Percentiles rank a stretch among this genome's conserved stretches.
These are phyloP conservation scores for Imleria badia DNA, from an alignment of 768 basidiomycete genomes.

Conservation along the genomic window DNA sequence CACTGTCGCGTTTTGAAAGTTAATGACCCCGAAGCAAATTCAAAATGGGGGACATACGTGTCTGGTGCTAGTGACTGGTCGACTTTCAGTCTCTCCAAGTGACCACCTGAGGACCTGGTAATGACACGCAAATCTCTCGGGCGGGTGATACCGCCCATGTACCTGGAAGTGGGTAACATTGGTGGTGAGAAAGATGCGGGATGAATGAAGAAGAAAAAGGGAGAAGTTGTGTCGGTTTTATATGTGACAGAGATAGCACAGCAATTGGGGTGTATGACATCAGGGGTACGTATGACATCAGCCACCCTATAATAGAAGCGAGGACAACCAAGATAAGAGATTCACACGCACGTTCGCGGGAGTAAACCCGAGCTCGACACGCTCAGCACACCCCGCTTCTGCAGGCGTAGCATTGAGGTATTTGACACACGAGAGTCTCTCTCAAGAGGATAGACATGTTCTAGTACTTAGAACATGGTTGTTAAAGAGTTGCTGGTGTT, in stretches of 20 bases:
- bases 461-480: no score
- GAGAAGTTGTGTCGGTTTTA: background rate
- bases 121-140: conserved; percentile 37
- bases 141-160: conserved; percentile 40
- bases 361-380: background rate
- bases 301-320: conserved; percentile 1
- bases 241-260: background rate
- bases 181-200: background rate
- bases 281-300: conserved; percentile 22
- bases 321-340: background rate
- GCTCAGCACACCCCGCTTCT: background rate
- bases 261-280: background rate
- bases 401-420: background rate
- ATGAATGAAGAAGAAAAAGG: background rate
- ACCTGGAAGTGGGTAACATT: conserved; percentile 31
- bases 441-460: background rate
- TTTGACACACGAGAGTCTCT: background rate
- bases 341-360: background rate
- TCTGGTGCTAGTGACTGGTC: conserved; percentile 33
- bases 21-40: conserved; percentile 33
- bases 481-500: background rate
- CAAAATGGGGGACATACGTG: conserved; percentile 35
- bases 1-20: conserved; percentile 27
- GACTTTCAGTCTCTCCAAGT: conserved; percentile 24
- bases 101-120: conserved; percentile 38